A percentile compares a stretch with the other conserved stretches of the same genome.
Evolutionary conservation across 352 stramenopile species (phyloP).

Genomic region (Globisporangium megalacanthum): DNA sequence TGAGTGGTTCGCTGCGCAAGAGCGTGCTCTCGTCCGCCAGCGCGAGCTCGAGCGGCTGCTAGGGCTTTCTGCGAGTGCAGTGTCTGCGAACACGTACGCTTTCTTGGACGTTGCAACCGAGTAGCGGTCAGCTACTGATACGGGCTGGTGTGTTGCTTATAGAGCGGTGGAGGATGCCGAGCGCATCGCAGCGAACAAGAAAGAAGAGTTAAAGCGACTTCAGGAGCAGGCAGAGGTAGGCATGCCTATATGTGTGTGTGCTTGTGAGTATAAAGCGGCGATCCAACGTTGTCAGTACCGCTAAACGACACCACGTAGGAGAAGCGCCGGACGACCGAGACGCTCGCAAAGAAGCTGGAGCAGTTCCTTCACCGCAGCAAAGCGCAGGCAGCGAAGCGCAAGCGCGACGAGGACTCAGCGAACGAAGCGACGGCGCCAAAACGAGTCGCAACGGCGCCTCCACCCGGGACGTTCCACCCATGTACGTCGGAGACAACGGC

Average conservation of each 20-base stretch:
- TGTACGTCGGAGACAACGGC: background rate
- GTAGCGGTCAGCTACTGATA: too few relatives aligned
- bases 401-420: background rate
- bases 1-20: constrained; percentile 21
- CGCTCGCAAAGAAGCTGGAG: constrained; percentile 10
- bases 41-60: constrained; percentile 8
- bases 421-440: background rate
- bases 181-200: constrained; percentile 8
- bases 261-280: too few relatives aligned
- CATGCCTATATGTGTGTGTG: background rate
- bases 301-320: constrained; percentile 3
- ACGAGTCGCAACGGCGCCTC: background rate
- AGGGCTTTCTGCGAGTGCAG: background rate
- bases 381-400: constrained; percentile 7
- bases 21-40: constrained; percentile 19
- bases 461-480: too few relatives aligned
- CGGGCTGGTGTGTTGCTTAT: background rate
- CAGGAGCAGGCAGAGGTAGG: constrained; percentile 32
- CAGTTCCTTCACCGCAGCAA: background rate
- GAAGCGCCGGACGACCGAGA: constrained; percentile 3
- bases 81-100: too few relatives aligned
- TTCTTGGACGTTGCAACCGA: too few relatives aligned
- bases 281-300: too few relatives aligned
- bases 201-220: constrained; percentile 33
- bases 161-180: background rate